Evolutionary conservation across 371 early-diverging fungal species (phyloP).

Genomic region (Mortierella polycephala): DNA sequence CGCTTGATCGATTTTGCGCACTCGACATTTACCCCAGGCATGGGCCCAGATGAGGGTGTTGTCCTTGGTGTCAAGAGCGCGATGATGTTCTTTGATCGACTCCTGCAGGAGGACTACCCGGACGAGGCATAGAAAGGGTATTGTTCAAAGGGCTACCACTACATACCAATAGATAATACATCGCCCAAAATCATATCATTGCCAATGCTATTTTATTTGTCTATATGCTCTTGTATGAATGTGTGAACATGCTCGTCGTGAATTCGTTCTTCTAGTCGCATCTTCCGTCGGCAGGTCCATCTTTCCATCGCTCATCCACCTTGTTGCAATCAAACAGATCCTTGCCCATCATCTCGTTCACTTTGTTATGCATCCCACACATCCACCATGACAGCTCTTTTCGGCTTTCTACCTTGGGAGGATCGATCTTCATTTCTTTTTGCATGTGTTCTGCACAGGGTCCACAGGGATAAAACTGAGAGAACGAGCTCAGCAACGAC

Average conservation of each 20-base stretch:
- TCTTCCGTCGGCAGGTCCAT: conserved; percentile 81
- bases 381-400: conserved; percentile 87
- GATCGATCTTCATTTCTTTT: conserved; percentile 73
- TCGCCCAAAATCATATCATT: too few species aligned
- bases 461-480: conserved; percentile 96
- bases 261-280: conserved; percentile 62
- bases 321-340: conserved; percentile 93
- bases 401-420: conserved; percentile 87
- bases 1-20: conserved; percentile 85
- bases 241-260: background rate
- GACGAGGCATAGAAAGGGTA: conserved; percentile 3
- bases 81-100: conserved; percentile 30
- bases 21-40: conserved; percentile 68
- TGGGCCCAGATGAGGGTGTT: conserved; percentile 62
- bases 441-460: conserved; percentile 92
- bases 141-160: too few species aligned
- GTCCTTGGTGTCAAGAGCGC: conserved; percentile 60
- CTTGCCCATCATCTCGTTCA: conserved; percentile 94
- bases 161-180: too few species aligned
- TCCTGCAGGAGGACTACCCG: conserved; percentile 35
- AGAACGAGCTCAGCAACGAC: conserved; percentile 77
- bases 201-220: too few species aligned
- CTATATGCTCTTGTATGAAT: background rate
- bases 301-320: conserved; percentile 94
- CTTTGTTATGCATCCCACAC: conserved; percentile 97